Percentiles rank a stretch among this genome's conserved stretches.
Evolutionary conservation across 176 grass and related monocot genomes (phyloP).

Genomic region (Typha latifolia): DNA sequence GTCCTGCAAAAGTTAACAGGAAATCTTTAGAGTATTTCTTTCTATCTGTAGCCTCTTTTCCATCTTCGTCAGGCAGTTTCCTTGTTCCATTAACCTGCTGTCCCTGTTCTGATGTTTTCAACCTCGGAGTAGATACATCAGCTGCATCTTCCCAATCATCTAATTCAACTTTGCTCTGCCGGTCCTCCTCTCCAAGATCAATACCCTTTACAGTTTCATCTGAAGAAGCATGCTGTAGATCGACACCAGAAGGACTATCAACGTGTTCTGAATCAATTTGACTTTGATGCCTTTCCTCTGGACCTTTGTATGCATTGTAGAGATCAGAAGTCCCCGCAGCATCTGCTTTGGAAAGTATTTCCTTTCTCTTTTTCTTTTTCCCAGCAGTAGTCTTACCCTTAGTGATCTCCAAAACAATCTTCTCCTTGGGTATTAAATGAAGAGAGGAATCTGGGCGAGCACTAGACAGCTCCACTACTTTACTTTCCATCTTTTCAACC

Average conservation of each 20-base stretch:
- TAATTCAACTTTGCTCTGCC: constrained; percentile 46
- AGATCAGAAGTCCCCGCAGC: constrained; percentile 80
- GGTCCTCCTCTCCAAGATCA: constrained; percentile 38
- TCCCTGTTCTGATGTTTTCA: constrained; percentile 25
- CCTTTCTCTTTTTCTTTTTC: constrained; percentile 61
- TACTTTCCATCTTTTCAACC: constrained; percentile 30
- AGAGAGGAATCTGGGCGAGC: constrained; percentile 10
- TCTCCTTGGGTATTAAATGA: constrained; percentile 47
- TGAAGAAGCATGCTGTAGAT: constrained; percentile 1
- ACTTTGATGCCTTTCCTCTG: constrained; percentile 54
- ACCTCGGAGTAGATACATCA: constrained; percentile 60
- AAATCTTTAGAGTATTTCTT: constrained; percentile 95
- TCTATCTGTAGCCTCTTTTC: constrained; percentile 25
- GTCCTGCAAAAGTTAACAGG: constrained; percentile 48
- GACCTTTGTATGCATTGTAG: constrained; percentile 91
- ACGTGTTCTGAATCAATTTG: constrained; percentile 14
- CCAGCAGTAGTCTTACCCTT: constrained; percentile 36
- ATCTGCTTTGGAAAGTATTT: constrained; percentile 93
- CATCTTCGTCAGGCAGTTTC: constrained; percentile 19
- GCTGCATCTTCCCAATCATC: constrained; percentile 97
- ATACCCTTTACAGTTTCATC: constrained; percentile 37
- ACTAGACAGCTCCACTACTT: constrained; percentile 26
- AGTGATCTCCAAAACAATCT: constrained; percentile 32
- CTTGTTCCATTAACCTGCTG: constrained; percentile 14
- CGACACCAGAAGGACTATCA: constrained; percentile 30